These are phyloP conservation scores for Tetracentron sinense DNA, from an alignment of 164 flowering plant genomes.

Conservation along the genomic window DNA sequence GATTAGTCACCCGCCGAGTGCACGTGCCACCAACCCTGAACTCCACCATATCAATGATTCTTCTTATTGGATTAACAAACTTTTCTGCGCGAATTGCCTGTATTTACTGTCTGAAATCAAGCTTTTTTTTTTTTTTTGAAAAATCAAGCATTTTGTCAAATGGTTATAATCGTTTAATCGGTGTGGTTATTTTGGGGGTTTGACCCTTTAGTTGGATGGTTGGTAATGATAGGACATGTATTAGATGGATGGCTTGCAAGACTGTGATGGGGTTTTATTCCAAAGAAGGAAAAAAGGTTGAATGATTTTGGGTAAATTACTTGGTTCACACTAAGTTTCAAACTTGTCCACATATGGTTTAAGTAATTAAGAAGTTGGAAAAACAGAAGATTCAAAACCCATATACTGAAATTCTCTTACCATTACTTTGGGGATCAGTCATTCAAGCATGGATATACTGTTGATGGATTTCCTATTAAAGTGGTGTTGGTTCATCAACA, in stretches of 20 bases:
- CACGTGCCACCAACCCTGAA: not conserved
- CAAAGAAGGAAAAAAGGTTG: not conserved
- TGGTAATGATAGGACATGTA: not conserved
- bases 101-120: too few species aligned
- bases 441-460: not conserved
- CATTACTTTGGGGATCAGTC: not conserved
- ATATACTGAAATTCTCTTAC: too few species aligned
- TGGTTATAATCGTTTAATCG: too few species aligned
- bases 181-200: too few species aligned
- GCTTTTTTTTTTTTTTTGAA: too few species aligned
- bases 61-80: too few species aligned
- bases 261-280: not conserved
- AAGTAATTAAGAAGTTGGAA: too few species aligned
- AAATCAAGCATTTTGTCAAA: too few species aligned
- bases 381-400: too few species aligned
- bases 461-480: constrained; percentile 7
- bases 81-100: too few species aligned
- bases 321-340: not conserved
- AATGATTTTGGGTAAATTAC: not conserved
- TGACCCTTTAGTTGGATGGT: not conserved
- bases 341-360: not conserved
- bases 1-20: not conserved
- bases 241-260: not conserved
- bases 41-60: too few species aligned
- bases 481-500: constrained; percentile 18